Percentiles rank a stretch among this genome's conserved stretches.
Conservation (phyloP, 257 asterid genomes). For the Pogostemon cablin region DNA sequence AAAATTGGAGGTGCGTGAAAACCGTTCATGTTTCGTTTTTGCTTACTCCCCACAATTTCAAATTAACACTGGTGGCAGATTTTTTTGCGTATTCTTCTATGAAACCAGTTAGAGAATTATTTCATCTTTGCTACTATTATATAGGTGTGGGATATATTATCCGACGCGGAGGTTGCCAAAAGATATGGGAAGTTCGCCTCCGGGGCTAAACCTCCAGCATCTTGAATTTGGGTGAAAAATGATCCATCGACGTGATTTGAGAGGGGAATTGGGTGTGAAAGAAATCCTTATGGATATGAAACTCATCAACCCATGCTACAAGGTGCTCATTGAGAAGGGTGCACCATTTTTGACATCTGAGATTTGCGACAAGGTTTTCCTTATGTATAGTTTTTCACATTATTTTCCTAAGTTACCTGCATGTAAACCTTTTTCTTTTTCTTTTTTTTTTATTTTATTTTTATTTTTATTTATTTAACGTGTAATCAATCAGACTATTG, state of each 20-base stretch:
- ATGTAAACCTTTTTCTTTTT: too few relatives aligned
- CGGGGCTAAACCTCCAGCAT: constrained; percentile 30
- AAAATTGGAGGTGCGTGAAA: constrained; percentile 60
- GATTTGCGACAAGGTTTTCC: background rate
- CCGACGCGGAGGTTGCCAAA: constrained; percentile 55
- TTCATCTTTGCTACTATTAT: constrained; percentile 20
- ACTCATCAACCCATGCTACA: background rate
- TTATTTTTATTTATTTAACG: too few relatives aligned
- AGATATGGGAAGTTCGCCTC: constrained; percentile 50
- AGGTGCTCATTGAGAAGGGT: background rate
- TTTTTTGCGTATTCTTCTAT: background rate
- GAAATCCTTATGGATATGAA: background rate
- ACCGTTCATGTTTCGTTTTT: background rate
- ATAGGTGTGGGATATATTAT: constrained; percentile 68
- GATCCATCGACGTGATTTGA: background rate
- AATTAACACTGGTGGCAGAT: background rate
- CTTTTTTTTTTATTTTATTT: too few relatives aligned
- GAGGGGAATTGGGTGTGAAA: background rate
- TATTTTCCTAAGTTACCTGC: background rate
- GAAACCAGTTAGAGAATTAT: background rate
- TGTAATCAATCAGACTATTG: too few relatives aligned
- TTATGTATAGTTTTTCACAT: constrained; percentile 3
- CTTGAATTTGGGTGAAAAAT: constrained; percentile 27
- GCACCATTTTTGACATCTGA: constrained; percentile 15
- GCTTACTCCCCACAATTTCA: background rate